Percentiles rank a stretch among this genome's conserved stretches.
phyloP scores from a whole-genome alignment of 306 rosid species.

The Betula pendula region DNA sequence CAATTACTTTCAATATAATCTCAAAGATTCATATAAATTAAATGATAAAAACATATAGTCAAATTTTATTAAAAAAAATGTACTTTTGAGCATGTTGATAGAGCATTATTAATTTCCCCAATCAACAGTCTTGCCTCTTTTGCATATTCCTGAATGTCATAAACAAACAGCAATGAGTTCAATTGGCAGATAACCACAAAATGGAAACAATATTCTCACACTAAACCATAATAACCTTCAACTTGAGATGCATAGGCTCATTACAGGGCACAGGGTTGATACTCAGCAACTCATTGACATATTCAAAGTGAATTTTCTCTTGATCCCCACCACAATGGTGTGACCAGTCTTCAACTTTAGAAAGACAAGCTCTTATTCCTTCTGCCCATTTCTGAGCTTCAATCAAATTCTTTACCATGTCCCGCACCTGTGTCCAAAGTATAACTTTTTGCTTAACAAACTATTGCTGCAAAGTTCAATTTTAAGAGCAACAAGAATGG shows the following conservation, averaged over 20 bases:
- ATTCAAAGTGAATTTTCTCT: constrained; percentile 61
- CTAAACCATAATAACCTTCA: constrained; percentile 66
- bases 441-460: constrained; percentile 12
- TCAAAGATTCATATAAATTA: constrained; percentile 13
- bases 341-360: constrained; percentile 63
- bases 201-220: constrained; percentile 17
- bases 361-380: constrained; percentile 62
- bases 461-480: constrained; percentile 15
- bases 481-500: constrained; percentile 20
- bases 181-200: constrained; percentile 29
- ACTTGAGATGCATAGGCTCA: constrained; percentile 65
- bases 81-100: constrained; percentile 60
- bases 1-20: constrained; percentile 9
- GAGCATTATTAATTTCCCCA: constrained; percentile 54
- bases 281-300: constrained; percentile 56
- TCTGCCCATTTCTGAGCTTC: constrained; percentile 80
- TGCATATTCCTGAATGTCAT: constrained; percentile 56
- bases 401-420: constrained; percentile 56
- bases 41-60: constrained; percentile 10
- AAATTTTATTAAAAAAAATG: constrained; percentile 1
- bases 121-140: constrained; percentile 64
- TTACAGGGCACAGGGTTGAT: constrained; percentile 57
- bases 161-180: constrained; percentile 13
- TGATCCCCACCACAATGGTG: constrained; percentile 29
- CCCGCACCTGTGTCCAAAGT: constrained; percentile 68